These are phyloP conservation scores for Globisporangium uncinulatum DNA, from an alignment of 352 stramenopile genomes.

Conservation along the genomic window DNA sequence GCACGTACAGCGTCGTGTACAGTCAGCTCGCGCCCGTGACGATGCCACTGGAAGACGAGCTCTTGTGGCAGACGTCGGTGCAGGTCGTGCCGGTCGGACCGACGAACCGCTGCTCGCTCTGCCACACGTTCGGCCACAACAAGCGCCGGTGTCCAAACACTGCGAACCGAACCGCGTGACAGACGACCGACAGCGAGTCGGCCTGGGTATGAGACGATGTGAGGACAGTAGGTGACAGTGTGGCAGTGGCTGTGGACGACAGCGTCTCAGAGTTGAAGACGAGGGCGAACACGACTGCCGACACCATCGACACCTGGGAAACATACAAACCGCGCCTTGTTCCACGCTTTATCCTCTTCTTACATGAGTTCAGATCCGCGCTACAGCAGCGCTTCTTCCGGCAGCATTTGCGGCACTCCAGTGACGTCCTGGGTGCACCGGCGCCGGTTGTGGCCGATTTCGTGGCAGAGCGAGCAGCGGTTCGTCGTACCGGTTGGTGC, in stretches of 20 bases:
- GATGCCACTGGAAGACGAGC: conserved; percentile 42
- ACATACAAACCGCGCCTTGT: no score
- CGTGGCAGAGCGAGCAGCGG: conserved; percentile 39
- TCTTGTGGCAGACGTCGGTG: conserved; percentile 28
- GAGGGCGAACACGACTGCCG: not conserved
- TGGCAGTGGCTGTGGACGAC: no score
- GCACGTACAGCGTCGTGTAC: conserved; percentile 29
- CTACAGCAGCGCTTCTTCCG: not conserved
- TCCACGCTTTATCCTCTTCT: no score
- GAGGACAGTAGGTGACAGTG: no score
- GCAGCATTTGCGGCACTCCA: not conserved
- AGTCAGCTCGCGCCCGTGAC: conserved; percentile 18
- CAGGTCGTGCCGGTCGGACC: conserved; percentile 24
- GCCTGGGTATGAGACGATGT: no score
- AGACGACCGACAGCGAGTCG: not conserved
- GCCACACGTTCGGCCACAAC: conserved; percentile 38
- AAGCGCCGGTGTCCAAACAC: conserved; percentile 17
- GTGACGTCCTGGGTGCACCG: conserved; percentile 18
- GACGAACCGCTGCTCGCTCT: conserved; percentile 35
- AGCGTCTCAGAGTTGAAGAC: not conserved
- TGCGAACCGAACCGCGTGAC: not conserved
- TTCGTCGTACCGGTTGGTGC: conserved; percentile 18
- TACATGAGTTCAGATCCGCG: no score
- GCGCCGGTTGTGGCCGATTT: conserved; percentile 34
- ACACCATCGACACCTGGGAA: no score